Conservation (phyloP, 306 rosid genomes). For the Alnus glutinosa region DNA sequence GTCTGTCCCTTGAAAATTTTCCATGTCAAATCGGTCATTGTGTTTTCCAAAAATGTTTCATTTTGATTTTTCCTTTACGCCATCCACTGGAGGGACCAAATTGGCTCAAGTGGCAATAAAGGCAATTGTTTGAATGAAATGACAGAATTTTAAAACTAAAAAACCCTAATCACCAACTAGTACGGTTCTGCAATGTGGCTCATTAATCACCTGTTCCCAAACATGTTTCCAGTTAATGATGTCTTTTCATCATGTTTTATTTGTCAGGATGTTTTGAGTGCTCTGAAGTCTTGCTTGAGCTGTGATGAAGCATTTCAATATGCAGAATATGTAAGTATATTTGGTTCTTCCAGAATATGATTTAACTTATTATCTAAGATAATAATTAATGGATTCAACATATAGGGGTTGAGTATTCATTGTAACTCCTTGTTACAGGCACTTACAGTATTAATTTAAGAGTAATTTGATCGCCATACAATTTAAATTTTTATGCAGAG, state of each 20-base stretch:
- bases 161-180: background rate
- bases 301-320: slow-evolving; percentile 72
- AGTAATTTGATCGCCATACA: background rate
- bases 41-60: background rate
- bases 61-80: background rate
- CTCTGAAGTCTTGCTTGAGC: slow-evolving; percentile 58
- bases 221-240: background rate
- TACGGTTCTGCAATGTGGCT: background rate
- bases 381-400: slow-evolving; percentile 14
- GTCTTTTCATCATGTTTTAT: slow-evolving; percentile 4
- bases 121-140: too few relatives aligned
- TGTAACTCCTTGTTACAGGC: background rate
- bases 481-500: background rate
- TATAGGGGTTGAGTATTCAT: background rate
- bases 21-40: background rate
- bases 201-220: too few relatives aligned
- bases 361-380: slow-evolving; percentile 19
- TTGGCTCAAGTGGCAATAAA: background rate
- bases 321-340: slow-evolving; percentile 71
- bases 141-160: background rate
- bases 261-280: slow-evolving; percentile 67
- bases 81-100: background rate
- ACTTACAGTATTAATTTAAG: background rate
- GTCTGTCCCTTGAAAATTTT: background rate
- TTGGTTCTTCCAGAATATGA: slow-evolving; percentile 17